Percentiles rank a stretch among this genome's conserved stretches.
Evolutionary conservation across 129 eudicot genomes (phyloP).

Genomic region (Oenanthe sinensis): DNA sequence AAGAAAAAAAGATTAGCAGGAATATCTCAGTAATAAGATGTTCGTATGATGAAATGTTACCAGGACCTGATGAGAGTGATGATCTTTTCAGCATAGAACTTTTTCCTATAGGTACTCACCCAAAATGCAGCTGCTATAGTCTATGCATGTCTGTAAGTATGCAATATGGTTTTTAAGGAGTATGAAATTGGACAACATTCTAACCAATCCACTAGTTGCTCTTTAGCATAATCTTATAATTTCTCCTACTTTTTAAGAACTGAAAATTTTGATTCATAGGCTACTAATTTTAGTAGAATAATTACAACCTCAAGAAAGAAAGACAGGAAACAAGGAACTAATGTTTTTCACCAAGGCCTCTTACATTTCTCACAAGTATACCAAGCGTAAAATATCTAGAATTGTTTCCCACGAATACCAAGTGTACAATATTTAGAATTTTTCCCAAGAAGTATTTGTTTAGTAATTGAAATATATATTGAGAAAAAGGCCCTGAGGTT

Average conservation of each 20-base stretch:
- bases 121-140: background rate
- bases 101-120: slow-evolving; percentile 18
- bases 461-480: too few relatives aligned
- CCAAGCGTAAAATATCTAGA: background rate
- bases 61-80: slow-evolving; percentile 19
- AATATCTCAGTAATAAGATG: background rate
- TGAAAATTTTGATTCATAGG: background rate
- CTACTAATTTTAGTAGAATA: background rate
- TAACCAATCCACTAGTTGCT: background rate
- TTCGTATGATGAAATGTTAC: slow-evolving; percentile 28
- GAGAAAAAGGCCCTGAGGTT: too few relatives aligned
- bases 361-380: background rate
- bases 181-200: background rate
- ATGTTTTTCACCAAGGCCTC: background rate
- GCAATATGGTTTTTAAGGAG: background rate
- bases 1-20: slow-evolving; percentile 5
- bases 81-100: slow-evolving; percentile 42
- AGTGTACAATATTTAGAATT: background rate
- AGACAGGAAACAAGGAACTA: background rate
- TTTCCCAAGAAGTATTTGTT: background rate
- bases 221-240: background rate
- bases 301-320: background rate
- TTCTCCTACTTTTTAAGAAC: background rate
- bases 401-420: background rate
- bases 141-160: background rate